Conservation (phyloP, 108 stramenopile species). For the Pelagomonas calceolata region DNA sequence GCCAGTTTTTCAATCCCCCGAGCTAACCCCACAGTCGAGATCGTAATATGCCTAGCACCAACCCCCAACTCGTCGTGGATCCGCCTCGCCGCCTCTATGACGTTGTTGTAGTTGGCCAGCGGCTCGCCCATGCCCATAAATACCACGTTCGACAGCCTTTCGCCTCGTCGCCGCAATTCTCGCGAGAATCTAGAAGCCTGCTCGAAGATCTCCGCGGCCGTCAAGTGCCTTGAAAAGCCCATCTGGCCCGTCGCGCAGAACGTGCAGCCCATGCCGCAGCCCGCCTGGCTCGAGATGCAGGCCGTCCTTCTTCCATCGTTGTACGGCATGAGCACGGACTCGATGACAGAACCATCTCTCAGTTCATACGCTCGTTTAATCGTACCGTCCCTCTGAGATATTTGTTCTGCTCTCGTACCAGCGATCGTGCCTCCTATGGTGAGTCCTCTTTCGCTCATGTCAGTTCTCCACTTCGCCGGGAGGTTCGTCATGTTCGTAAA, state of each 20-base stretch:
- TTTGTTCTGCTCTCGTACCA: constrained; percentile 47
- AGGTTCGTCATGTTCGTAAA: constrained; percentile 72
- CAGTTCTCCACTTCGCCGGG: constrained; percentile 50
- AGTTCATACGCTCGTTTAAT: constrained; percentile 75
- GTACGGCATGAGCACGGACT: constrained; percentile 94
- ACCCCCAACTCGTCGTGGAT: constrained; percentile 81
- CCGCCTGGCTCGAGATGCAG: constrained; percentile 88
- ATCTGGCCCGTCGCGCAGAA: constrained; percentile 89
- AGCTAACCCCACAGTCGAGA: constrained; percentile 67
- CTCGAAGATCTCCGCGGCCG: constrained; percentile 76
- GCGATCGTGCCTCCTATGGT: constrained; percentile 41
- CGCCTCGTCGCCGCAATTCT: constrained; percentile 39
- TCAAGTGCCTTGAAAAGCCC: constrained; percentile 85
- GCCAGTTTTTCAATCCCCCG: constrained; percentile 50
- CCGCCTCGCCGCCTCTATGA: constrained; percentile 62
- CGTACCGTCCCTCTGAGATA: constrained; percentile 72
- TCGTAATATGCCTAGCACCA: constrained; percentile 79
- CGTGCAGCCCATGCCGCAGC: constrained; percentile 88
- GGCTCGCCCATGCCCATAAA: constrained; percentile 95
- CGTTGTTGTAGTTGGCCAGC: constrained; percentile 82
- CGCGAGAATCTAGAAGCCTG: constrained; percentile 66
- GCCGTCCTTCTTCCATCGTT: constrained; percentile 85
- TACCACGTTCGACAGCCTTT: constrained; percentile 79
- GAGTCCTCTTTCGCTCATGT: constrained; percentile 40
- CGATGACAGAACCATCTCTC: constrained; percentile 79